Evolutionary conservation across 2,329 filamentous ascomycete species (phyloP).

Genomic region (Stagonosporopsis cucurbitacearum): DNA sequence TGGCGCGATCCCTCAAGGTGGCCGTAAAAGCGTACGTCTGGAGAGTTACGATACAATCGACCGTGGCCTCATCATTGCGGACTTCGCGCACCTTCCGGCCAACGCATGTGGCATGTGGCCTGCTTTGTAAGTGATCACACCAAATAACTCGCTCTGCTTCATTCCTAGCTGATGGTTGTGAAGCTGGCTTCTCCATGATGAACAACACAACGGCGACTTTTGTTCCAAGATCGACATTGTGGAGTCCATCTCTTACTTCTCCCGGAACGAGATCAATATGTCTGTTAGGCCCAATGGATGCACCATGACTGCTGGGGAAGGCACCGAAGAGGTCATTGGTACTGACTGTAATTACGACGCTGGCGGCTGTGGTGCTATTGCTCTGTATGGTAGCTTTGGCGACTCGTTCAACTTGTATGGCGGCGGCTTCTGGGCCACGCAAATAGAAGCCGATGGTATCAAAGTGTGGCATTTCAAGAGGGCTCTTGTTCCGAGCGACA

Average conservation of each 20-base stretch:
- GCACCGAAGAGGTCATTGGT: slow-evolving; percentile 1
- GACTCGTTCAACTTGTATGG: slow-evolving; percentile 34
- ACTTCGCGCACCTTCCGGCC: slow-evolving; percentile 40
- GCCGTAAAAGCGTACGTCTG: slow-evolving; percentile 36
- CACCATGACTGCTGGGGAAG: slow-evolving; percentile 7
- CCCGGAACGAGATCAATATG: slow-evolving; percentile 30
- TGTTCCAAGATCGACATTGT: slow-evolving; percentile 56
- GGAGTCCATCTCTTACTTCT: slow-evolving; percentile 46
- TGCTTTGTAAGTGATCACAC: slow-evolving; percentile 30
- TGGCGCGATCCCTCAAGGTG: slow-evolving; percentile 12
- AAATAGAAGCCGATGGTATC: slow-evolving; percentile 55
- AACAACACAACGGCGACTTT: slow-evolving; percentile 43
- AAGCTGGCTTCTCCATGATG: slow-evolving; percentile 51
- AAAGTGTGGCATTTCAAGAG: slow-evolving; percentile 61
- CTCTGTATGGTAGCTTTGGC: slow-evolving; percentile 24
- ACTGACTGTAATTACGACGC: neutral
- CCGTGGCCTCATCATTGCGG: slow-evolving; percentile 35
- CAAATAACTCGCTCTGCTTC: neutral
- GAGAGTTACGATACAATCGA: slow-evolving; percentile 29
- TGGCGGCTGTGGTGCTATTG: slow-evolving; percentile 23
- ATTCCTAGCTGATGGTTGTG: neutral
- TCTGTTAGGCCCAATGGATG: slow-evolving; percentile 18
- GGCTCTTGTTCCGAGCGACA: slow-evolving; percentile 53
- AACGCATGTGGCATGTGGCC: slow-evolving; percentile 42
- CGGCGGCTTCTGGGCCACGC: slow-evolving; percentile 59